Evolutionary conservation across 305 asterid species (phyloP), one percentile per base, ranked within the genome.

Genomic region (Petunia hybrid): DNA sequence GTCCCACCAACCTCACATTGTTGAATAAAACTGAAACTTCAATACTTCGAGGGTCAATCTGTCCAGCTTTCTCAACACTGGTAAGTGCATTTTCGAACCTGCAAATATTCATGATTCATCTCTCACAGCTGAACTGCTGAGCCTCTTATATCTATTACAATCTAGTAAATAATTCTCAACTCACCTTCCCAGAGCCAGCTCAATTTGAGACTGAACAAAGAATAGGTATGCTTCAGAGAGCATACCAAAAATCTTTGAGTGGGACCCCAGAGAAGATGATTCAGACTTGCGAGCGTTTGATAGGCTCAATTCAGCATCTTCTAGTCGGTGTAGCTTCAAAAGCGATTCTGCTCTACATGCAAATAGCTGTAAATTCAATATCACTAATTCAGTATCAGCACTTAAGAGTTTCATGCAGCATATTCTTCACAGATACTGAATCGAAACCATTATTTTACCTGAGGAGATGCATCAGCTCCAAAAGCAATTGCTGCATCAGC

Each of bases 271-370:
- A 70, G 80, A 4, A 14, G 83, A 76, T 39, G 84, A 31, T 73
- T 85, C 88, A 40, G 78, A 82, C 79, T 81, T 83, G 35, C 86
- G 85, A 48, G 87, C 40, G 46, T 79, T 82, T 38, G 92, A 85
- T 75, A 90, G 65, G 74, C 86, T 88, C 48, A 81, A 67, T 67
- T 81, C 85, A 46, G 97, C 97, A 46, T 90, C 92, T 10, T 89
- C 91, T 38, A 87, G 65, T 56, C 78, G 89, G 87, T 87, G 92
- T 82, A 93, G 92, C 90, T 93, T 91, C 84, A 90, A 82, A 14
- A 89, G 87, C 73, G 94, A 93, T 88, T 93, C 97, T n/a, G 93
- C 97, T 85, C 90, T 87, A 81, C 94, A 90, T 4, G 94, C 94
- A 82, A 61, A 84, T 35, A 93, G 88, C 97, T 93, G 95, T 42